Evolutionary conservation across 345 rosid genomes (phyloP).

Genomic region (Lenwebbia sp.): DNA sequence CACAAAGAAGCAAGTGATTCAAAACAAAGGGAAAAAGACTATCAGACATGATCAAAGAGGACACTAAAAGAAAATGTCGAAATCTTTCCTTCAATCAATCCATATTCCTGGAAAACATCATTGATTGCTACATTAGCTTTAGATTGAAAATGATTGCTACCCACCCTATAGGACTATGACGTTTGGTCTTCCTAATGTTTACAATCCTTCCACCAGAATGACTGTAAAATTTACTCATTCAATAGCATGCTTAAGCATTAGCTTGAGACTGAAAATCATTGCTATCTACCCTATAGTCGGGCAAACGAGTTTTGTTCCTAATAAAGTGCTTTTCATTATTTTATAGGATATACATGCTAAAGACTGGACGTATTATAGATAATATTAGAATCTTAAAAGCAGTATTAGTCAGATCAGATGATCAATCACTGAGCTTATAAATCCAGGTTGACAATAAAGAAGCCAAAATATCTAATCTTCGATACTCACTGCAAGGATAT

Average conservation of each 20-base stretch:
- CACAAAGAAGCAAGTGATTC: not conserved
- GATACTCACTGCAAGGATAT: conserved; percentile 82
- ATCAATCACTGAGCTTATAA: not conserved
- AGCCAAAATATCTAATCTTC: not conserved
- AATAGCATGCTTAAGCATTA: not conserved
- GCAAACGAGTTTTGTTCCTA: not conserved
- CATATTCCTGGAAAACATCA: not conserved
- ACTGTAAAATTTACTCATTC: not conserved
- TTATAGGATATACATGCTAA: not conserved
- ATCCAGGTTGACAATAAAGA: not conserved
- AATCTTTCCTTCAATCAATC: not conserved
- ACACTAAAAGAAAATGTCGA: not conserved
- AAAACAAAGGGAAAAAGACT: not conserved
- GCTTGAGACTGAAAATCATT: not conserved
- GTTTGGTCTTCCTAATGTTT: not conserved
- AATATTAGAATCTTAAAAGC: not conserved
- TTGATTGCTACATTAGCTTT: not conserved
- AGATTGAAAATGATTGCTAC: not conserved
- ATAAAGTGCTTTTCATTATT: not conserved
- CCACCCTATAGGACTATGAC: not conserved
- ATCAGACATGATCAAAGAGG: not conserved
- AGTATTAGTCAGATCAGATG: not conserved
- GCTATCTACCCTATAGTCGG: not conserved
- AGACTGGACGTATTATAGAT: not conserved
- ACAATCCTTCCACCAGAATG: not conserved